These are phyloP conservation scores for Lasiosphaeris hirsuta DNA, from an alignment of 495 filamentous ascomycete species.

Conservation along the genomic window DNA sequence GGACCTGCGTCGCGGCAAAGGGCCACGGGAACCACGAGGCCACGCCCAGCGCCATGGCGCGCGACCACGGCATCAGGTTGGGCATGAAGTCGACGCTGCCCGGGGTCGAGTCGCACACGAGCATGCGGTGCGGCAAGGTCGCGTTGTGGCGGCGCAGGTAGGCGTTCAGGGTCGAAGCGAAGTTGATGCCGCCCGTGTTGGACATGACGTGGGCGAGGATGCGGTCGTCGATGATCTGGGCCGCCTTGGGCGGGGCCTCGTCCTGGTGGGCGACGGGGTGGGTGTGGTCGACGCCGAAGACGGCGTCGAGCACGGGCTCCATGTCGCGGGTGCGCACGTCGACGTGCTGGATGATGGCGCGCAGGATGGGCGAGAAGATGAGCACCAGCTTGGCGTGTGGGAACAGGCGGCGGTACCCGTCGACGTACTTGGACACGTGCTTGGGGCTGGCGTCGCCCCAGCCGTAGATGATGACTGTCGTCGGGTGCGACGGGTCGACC, in stretches of 20 bases:
- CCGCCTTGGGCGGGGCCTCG: no score
- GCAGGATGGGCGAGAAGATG: conserved; percentile 47
- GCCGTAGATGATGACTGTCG: conserved; percentile 45
- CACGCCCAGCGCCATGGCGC: conserved; percentile 50
- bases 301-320: conserved; percentile 46
- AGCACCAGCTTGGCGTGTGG: conserved; percentile 45
- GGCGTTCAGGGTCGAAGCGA: conserved; percentile 46
- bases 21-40: conserved; percentile 41
- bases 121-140: conserved; percentile 41
- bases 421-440: conserved; percentile 52
- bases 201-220: conserved; percentile 51
- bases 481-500: conserved; percentile 28
- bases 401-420: conserved; percentile 50
- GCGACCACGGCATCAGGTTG: conserved; percentile 49
- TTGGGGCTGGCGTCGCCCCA: conserved; percentile 56
- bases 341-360: conserved; percentile 41
- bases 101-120: conserved; percentile 52
- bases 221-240: conserved; percentile 28
- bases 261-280: neutral
- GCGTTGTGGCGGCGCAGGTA: conserved; percentile 34
- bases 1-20: conserved; percentile 38
- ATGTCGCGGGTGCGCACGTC: conserved; percentile 43
- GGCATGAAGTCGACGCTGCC: conserved; percentile 46
- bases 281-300: neutral
- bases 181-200: conserved; percentile 51